Conservation (phyloP, 1,139 yeast genomes). For the Yamadazyma triangularis region DNA sequence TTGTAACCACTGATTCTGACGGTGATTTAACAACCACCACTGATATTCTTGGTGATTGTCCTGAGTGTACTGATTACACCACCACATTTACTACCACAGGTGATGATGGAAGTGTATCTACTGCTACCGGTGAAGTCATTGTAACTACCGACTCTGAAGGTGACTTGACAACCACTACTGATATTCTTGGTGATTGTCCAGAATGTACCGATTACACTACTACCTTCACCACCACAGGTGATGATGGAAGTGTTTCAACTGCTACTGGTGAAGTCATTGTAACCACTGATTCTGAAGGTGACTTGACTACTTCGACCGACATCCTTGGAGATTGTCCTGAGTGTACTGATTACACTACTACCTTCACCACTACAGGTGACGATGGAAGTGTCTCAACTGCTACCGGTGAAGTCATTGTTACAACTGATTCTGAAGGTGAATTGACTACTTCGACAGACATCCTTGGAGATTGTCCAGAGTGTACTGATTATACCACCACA, state of each 20-base stretch:
- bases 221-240: constrained; percentile 19
- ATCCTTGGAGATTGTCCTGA: constrained; percentile 4
- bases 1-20: constrained; percentile 9
- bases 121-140: constrained; percentile 6
- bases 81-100: constrained; percentile 4
- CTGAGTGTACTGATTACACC: constrained; percentile 6
- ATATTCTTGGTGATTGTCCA: constrained; percentile 5
- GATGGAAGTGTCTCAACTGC: constrained; percentile 15
- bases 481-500: constrained; percentile 6
- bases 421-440: constrained; percentile 9
- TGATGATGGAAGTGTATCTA: constrained; percentile 5
- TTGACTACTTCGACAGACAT: constrained; percentile 5
- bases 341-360: constrained; percentile 4
- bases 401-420: constrained; percentile 12
- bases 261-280: constrained; percentile 1
- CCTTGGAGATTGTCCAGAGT: constrained; percentile 6
- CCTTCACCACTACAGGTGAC: constrained; percentile 12
- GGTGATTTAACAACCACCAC: constrained; percentile 8
- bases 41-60: constrained; percentile 4
- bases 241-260: constrained; percentile 23
- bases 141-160: constrained; percentile 9
- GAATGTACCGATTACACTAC: constrained; percentile 3
- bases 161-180: constrained; percentile 6
- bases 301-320: constrained; percentile 4
- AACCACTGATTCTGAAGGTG: constrained; percentile 1